Evolutionary conservation across 345 rosid species (phyloP), one percentile per base, ranked within the genome.

Genomic region (Firmiana major): DNA sequence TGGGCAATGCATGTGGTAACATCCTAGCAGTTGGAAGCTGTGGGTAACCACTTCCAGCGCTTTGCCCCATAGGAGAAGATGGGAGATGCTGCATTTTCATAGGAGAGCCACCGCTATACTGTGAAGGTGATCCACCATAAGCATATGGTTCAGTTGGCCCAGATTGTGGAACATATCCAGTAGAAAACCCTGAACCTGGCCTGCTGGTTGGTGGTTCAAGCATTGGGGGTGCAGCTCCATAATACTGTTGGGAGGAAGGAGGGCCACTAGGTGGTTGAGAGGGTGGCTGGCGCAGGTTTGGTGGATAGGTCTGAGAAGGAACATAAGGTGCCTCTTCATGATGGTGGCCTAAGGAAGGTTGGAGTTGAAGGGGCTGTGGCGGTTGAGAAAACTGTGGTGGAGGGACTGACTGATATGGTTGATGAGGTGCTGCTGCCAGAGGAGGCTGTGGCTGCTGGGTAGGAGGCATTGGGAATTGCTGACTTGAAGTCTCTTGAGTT

Each of bases 11-110:
- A 24, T 91, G 98, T 11, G 97, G 97, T 63, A 93, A 75, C 48
- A 85, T 73, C 48, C 92, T 97, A 71, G 97, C 97, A 81, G 88
- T 87, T 2, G 97, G 97, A 67, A 94, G 92, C 78, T 92, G 97
- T 9, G 92, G 92, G 71, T 92, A 92, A 63, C 88, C 85, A 68
- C 83, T 83, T 55, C 92, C 89, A 63, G 81, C 81, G 49, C 84
- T 67, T 55, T 84, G 88, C 34, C 84, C 66, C 79, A 83, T 74
- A 49, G 88, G 76, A 24, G 87, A 55, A 53, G 88, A 77, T 28
- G 80, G 51, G 71, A 80, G 84, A 38, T 87, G 92, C 6, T 63
- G 91, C 28, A 83, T 83, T 82, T 93, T 94, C 86, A 76, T 43
- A 6, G 90, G 60, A 63, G 92, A 81, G 84, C 79, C 75, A 80